Evolutionary conservation across 805 yeast species (phyloP), one percentile per base, ranked within the genome.

Genomic region (Blastobotrys attinorum): DNA sequence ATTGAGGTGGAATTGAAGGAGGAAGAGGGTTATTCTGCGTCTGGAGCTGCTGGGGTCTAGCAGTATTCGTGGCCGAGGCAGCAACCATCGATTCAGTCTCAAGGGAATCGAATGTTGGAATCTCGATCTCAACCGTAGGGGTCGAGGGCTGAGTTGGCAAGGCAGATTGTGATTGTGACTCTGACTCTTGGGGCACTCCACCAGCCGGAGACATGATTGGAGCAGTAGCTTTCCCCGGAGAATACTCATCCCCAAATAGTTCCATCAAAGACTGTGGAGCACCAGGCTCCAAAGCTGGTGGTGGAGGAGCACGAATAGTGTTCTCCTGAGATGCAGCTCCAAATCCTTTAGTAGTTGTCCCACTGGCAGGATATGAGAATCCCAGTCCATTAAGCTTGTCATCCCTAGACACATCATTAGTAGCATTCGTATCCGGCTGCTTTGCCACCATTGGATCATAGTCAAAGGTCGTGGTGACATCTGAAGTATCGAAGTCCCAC

Each of bases 181-280:
- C 34, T 13, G 27, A 17, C 33, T 58, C 31, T 55, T 56, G 3
- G 63, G 60, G 49, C 58, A 61, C 23, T 63, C 63, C 36, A 11
- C 15, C 31, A 4, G 22, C 23, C 7, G 27, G 31, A 11, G 37
- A 34, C 20, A n/a, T n/a, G 18, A 34, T 34, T 5, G 37, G 8
- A n/a, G 35, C n/a, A 10, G 35, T 13, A 10, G 15, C n/a, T 31
- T 31, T 31, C n/a, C 35, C 63, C 2, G 57, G 62, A 8, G 57
- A 63, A 20, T 61, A 69, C 8, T 57, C 64, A 22, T 76, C 79
- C 51, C 81, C 87, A 58, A 86, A 86, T 22, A 87, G 61, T 57
- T 79, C 78, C 46, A 81, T 63, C 25, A 87, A 64, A 2, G 92
- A 81, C 57, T 76, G 79, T 0, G 95, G 95, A 33, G 73, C 81